Evolutionary conservation across 345 rosid genomes (phyloP), one percentile per base, ranked within the genome.

Genomic region (Euphorbia peplus): DNA sequence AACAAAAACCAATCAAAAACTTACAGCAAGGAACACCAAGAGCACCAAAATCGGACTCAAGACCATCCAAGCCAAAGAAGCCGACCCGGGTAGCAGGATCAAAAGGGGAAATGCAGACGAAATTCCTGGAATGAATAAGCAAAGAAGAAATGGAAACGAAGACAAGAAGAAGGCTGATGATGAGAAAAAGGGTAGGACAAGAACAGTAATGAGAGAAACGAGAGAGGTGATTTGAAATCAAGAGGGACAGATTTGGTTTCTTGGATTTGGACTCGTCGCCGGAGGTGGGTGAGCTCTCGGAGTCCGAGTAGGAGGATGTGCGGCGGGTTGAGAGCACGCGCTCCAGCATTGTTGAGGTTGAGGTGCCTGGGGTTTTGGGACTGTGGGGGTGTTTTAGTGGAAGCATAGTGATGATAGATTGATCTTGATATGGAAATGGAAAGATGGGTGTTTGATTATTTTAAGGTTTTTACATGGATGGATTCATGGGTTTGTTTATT

Each of bases 11-110:
- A 9, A 59, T 3, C 18, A 0, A 61, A 69, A 22, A 59, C 98
- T 87, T 90, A 95, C 99, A 95, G 97, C 98, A 95, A 78, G 99
- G 99, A 72, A 90, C 99, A 67, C 99, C 99, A 24, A 95, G 89
- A 72, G 79, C 80, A 21, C 96, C 99, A 71, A 95, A 95, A 68
- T 92, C 97, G 25, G 96, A 90, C 55, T 86, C 98, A 50, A 88
- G 81, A 2, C 93, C 97, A 32, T 90, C 97, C 46, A 88, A 63
- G 1, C 90, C 92, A 72, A 84, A 88, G 62, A 88, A 84, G 24
- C 86, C 90, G 76, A 82, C 81, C 71, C 97, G 90, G 44, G 96
- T 84, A 35, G 60, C 77, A 1, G 87, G 87, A 78, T 86, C 92
- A 73, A 79, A 86, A 22, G 90, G 80, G 19, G 97, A 83, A 75